Evolutionary conservation across 495 filamentous ascomycete species (phyloP), one percentile per base, ranked within the genome.

Genomic region (Lepraria neglecta): DNA sequence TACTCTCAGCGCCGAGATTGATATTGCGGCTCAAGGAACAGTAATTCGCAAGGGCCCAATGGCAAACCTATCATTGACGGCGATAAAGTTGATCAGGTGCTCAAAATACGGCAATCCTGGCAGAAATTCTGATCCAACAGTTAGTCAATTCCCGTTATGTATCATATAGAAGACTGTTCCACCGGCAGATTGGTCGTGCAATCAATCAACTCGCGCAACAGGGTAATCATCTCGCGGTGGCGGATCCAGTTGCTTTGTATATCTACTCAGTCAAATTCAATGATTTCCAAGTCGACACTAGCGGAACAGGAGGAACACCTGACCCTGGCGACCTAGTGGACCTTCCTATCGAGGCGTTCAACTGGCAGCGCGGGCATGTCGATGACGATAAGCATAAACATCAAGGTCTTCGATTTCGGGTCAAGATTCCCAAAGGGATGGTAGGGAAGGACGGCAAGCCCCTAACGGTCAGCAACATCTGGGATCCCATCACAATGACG

Each of bases 1-100:
- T 53, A 63, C 59, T 2, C 42, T 66, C 4, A 1, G 14, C 35
- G 64, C 65, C 3, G 65, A 67, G 45, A 67, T 67, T 6, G 64
- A 67, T 45, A 67, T 67, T 40, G 35, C 65, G 1, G 64, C 64
- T 1, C 65, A 67, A 35, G 64, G 65, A 11, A 67, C 65, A 30
- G 51, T 67, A 21, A 38, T 63, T 21, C 58, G 65, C 15, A 54
- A 50, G 5, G 45, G 58, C 46, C 7, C n/a, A 4, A 21, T 46
- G 6, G 65, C 65, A 17, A 44, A 58, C 3, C 3, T 52, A 2
- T 51, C 67, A 0, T 59, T 59, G 1, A 54, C 63, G 33, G 12
- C 65, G 19, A 21, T 35, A 3, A n/a, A 58, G 40, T 56, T 67
- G 27, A 67, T 67, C 24, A 58, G 28, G 14, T 67, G 65, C 42